Evolutionary conservation across 148 eudicot species (phyloP).

Genomic region (Persicaria tinctoria): DNA sequence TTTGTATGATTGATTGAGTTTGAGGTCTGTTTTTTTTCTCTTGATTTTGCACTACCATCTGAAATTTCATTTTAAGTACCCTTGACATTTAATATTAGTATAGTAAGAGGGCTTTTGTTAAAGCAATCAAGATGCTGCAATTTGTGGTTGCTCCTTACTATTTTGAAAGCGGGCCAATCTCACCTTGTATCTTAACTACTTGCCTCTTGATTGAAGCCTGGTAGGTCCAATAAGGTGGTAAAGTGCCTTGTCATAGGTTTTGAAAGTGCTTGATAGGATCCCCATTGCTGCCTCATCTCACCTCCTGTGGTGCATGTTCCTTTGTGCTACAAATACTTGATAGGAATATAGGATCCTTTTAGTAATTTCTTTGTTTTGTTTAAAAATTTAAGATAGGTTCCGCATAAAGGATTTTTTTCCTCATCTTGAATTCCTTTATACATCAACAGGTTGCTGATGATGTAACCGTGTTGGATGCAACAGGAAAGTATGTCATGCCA

Average conservation of each 20-base stretch:
- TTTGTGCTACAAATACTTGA: too few relatives aligned
- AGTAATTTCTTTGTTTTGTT: background rate
- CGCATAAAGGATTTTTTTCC: background rate
- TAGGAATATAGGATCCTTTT: background rate
- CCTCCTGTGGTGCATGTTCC: too few relatives aligned
- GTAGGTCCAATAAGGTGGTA: too few relatives aligned
- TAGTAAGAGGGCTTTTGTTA: background rate
- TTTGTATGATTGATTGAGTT: background rate
- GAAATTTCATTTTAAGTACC: background rate
- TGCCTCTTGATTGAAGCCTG: background rate
- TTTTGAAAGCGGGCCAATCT: background rate
- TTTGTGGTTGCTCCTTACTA: background rate
- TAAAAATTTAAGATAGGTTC: background rate
- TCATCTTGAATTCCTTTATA: background rate
- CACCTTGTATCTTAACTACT: background rate
- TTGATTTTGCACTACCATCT: background rate
- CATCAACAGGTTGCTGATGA: slow-evolving; percentile 68
- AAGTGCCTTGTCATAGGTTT: background rate
- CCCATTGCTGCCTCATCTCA: too few relatives aligned
- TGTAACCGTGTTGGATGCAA: slow-evolving; percentile 71
- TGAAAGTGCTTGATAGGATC: background rate
- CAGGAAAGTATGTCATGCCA: slow-evolving; percentile 97
- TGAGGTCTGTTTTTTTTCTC: background rate
- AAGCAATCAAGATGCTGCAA: background rate
- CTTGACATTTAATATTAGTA: background rate